Percentiles rank a stretch among this genome's conserved stretches.
These are phyloP conservation scores for Teunomyces tritomae DNA, from an alignment of 805 yeast genomes.

Conservation along the genomic window DNA sequence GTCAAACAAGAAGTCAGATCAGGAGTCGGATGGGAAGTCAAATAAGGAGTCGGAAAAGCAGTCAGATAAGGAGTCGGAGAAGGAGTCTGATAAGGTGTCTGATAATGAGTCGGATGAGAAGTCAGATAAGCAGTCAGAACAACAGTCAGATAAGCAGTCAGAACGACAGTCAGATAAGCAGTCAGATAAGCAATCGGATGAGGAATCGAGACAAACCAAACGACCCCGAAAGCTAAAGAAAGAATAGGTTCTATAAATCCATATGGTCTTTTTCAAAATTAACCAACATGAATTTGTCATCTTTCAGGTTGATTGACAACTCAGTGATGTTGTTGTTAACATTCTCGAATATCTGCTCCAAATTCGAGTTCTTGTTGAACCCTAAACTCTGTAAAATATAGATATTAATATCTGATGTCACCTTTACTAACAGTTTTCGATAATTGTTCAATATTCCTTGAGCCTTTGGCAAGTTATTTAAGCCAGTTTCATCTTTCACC, in stretches of 20 bases:
- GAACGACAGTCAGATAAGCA: too few relatives aligned
- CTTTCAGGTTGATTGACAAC: constrained; percentile 28
- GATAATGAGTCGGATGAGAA: too few relatives aligned
- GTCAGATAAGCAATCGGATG: too few relatives aligned
- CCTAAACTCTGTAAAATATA: constrained; percentile 22
- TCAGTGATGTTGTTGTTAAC: constrained; percentile 29
- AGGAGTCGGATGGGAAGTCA: too few relatives aligned
- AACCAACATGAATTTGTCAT: constrained; percentile 33
- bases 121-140: too few relatives aligned
- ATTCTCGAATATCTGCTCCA: constrained; percentile 29
- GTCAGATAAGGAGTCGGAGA: too few relatives aligned
- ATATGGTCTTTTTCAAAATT: constrained; percentile 38
- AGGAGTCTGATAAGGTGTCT: too few relatives aligned
- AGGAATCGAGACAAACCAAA: neutral
- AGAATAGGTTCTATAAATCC: constrained; percentile 15
- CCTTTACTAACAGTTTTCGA: constrained; percentile 14
- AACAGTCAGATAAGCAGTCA: too few relatives aligned
- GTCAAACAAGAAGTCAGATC: too few relatives aligned
- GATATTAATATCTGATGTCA: constrained; percentile 24
- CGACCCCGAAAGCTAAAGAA: neutral
- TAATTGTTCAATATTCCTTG: constrained; percentile 19
- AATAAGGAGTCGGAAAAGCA: too few relatives aligned
- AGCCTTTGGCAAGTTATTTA: constrained; percentile 21
- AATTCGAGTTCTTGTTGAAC: constrained; percentile 23
- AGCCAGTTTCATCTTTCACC: constrained; percentile 17